Conservation (phyloP, 225 moss, liverwort and hornwort species). For the Rhytidiadelphus loreus region DNA sequence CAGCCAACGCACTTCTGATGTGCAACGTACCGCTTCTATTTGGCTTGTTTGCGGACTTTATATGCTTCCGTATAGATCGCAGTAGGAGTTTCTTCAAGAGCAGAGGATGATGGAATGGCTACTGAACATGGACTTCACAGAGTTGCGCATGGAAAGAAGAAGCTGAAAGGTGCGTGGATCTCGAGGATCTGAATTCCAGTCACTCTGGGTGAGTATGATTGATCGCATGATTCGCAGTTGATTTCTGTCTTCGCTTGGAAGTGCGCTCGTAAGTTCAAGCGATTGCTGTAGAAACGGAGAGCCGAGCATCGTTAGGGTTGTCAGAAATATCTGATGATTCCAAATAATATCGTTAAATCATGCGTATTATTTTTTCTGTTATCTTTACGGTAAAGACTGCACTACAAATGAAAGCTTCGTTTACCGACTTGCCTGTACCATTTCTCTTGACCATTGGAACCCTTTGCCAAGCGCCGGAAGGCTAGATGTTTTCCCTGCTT, state of each 20-base stretch:
- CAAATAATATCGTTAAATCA: neutral
- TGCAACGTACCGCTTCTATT: neutral
- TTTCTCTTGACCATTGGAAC: neutral
- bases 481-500: neutral
- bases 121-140: neutral
- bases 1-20: neutral
- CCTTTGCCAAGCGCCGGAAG: neutral
- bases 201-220: neutral
- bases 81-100: neutral
- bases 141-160: neutral
- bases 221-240: neutral
- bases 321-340: neutral
- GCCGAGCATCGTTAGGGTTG: neutral
- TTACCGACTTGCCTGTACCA: neutral
- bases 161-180: neutral
- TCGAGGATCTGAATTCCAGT: neutral
- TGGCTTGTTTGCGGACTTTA: neutral
- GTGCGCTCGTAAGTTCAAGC: neutral
- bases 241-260: neutral
- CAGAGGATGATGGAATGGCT: neutral
- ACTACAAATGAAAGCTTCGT: neutral
- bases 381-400: neutral
- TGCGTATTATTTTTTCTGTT: neutral
- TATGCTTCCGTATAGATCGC: neutral
- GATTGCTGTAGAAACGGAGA: neutral